These are phyloP conservation scores for Suhomyces bribrorum DNA, from an alignment of 1,139 yeast species.

Conservation along the genomic window DNA sequence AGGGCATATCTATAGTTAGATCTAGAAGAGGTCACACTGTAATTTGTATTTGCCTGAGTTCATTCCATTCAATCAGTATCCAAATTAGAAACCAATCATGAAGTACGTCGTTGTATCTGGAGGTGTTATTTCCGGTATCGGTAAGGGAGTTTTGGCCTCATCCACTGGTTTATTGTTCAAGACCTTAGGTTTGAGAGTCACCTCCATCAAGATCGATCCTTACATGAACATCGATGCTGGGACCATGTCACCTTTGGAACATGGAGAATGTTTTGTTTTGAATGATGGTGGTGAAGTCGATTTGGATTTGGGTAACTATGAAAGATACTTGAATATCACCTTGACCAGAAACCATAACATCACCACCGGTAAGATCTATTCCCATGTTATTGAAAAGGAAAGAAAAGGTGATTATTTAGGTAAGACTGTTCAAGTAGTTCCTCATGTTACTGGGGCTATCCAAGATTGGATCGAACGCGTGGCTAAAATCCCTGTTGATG, in stretches of 20 bases:
- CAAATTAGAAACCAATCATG: conserved; percentile 43
- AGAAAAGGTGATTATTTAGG: conserved; percentile 97
- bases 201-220: conserved; percentile 97
- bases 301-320: conserved; percentile 96
- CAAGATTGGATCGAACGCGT: conserved; percentile 99
- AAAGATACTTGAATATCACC: conserved; percentile 91
- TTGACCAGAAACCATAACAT: conserved; percentile 92
- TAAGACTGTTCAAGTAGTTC: conserved; percentile 99
- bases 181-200: conserved; percentile 90
- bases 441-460: conserved; percentile 94
- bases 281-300: conserved; percentile 99
- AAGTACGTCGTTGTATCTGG: conserved; percentile 99
- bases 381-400: conserved; percentile 90
- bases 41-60: conserved; percentile 8
- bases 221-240: conserved; percentile 99
- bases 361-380: conserved; percentile 96
- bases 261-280: conserved; percentile 96
- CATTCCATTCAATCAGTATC: conserved; percentile 1
- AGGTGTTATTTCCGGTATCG: conserved; percentile 98
- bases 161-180: conserved; percentile 94
- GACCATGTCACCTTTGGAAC: conserved; percentile 98
- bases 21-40: conserved; percentile 9
- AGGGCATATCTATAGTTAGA: conserved; percentile 37
- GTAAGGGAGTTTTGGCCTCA: conserved; percentile 96
- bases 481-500: conserved; percentile 88